Percentiles rank a stretch among this genome's conserved stretches.
Conservation (phyloP, 345 rosid genomes). For the Arabidopsis suecica region DNA sequence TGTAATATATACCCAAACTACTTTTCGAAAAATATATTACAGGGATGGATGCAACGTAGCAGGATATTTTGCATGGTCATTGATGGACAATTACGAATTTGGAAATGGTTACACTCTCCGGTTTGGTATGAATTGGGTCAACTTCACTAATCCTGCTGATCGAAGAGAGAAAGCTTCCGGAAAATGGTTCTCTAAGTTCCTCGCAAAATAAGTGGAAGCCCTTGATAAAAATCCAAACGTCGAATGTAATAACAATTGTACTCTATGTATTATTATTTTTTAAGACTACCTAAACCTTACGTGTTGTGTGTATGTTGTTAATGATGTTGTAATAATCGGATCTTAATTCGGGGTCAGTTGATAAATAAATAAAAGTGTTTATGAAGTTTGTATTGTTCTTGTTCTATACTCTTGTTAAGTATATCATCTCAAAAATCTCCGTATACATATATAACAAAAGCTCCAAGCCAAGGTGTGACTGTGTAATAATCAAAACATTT, state of each 20-base stretch:
- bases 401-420: not conserved
- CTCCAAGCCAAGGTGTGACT: no score
- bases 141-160: constrained; percentile 38
- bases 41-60: constrained; percentile 37
- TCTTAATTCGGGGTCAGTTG: not conserved
- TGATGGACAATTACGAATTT: constrained; percentile 40
- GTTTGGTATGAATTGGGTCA: constrained; percentile 44
- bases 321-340: not conserved
- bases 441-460: no score
- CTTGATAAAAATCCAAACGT: not conserved
- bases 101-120: constrained; percentile 40
- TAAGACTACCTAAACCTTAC: not conserved
- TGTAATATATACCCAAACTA: not conserved
- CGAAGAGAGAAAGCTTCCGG: constrained; percentile 36
- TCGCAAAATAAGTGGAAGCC: not conserved
- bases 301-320: not conserved
- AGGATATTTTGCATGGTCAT: constrained; percentile 39
- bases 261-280: not conserved
- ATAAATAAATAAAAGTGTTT: not conserved
- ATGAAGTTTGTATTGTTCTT: not conserved
- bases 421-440: no score
- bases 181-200: constrained; percentile 46
- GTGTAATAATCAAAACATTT: no score
- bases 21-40: not conserved
- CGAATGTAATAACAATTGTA: not conserved